Conservation (phyloP, 2,329 filamentous ascomycete genomes). For the Sphaerulina vaccinii region DNA sequence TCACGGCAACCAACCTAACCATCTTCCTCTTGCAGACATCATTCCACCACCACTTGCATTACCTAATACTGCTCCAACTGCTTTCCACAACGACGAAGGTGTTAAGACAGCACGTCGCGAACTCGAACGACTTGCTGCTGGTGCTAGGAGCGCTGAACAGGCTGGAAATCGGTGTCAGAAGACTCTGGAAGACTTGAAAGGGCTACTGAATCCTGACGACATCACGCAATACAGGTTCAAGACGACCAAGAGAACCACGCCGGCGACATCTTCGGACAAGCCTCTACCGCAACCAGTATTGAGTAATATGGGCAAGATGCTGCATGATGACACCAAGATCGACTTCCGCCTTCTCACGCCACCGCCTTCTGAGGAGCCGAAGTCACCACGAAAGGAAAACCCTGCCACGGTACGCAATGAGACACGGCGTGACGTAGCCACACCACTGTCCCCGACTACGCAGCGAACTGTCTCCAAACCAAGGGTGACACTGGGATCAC, state of each 20-base stretch:
- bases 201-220: conserved; percentile 69
- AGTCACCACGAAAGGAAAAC: too few species aligned
- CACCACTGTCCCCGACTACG: background rate
- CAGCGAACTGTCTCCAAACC: background rate
- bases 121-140: conserved; percentile 68
- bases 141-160: conserved; percentile 59
- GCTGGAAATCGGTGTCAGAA: conserved; percentile 67
- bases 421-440: background rate
- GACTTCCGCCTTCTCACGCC: conserved; percentile 38
- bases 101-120: conserved; percentile 39
- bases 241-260: conserved; percentile 18
- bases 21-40: conserved; percentile 38
- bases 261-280: conserved; percentile 9
- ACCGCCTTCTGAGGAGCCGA: too few species aligned
- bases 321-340: conserved; percentile 46
- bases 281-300: conserved; percentile 36
- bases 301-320: conserved; percentile 56
- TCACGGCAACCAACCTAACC: conserved; percentile 10
- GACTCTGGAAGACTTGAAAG: conserved; percentile 70
- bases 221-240: conserved; percentile 63
- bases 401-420: background rate
- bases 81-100: conserved; percentile 31
- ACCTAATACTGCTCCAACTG: conserved; percentile 41
- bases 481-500: background rate
- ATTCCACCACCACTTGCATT: conserved; percentile 47